These are phyloP conservation scores for Tremellales sp. DNA, from an alignment of 1,284 basidiomycete genomes.

Conservation along the genomic window DNA sequence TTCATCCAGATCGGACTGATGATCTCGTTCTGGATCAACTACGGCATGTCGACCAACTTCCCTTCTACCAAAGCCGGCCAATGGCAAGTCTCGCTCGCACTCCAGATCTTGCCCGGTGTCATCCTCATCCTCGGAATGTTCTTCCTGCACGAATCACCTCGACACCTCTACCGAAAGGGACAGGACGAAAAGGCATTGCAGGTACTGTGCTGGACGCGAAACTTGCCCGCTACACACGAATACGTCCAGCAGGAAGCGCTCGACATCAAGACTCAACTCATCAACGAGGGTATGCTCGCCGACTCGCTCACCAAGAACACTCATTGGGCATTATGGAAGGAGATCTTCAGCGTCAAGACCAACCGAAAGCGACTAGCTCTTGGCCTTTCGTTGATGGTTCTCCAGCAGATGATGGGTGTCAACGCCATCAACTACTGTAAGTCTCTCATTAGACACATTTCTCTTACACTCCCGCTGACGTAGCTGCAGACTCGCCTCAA, in stretches of 20 bases:
- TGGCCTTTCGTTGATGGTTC: no score
- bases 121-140: slow-evolving; percentile 49
- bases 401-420: no score
- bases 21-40: slow-evolving; percentile 42
- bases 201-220: slow-evolving; percentile 50
- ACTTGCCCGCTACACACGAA: slow-evolving; percentile 42
- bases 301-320: no score
- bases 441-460: no score
- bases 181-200: slow-evolving; percentile 45
- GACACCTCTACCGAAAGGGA: slow-evolving; percentile 53
- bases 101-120: slow-evolving; percentile 55
- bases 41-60: slow-evolving; percentile 51
- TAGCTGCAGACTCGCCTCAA: no score
- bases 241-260: slow-evolving; percentile 50
- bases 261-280: no score
- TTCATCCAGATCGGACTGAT: slow-evolving; percentile 22
- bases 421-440: no score
- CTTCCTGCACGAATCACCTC: slow-evolving; percentile 54
- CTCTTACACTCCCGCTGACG: no score
- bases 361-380: no score
- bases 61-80: slow-evolving; percentile 23
- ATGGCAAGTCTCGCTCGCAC: slow-evolving; percentile 54
- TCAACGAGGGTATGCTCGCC: no score
- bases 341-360: no score
- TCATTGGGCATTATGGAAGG: no score